phyloP scores from a whole-genome alignment of 208 protist species.

The Acanthamoeba sp. region DNA sequence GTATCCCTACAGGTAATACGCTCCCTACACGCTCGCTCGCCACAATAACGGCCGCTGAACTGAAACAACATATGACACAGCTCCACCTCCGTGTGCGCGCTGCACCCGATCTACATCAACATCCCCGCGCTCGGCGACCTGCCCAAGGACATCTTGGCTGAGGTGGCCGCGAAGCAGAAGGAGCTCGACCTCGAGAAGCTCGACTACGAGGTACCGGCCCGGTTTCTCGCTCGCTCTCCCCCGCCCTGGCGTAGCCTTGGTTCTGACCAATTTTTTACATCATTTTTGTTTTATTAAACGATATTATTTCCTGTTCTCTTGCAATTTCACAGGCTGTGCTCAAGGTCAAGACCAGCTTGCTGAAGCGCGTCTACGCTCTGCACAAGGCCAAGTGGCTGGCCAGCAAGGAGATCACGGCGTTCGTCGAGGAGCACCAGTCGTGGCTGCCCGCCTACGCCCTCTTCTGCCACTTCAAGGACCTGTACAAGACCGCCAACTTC shows the following conservation, averaged over 20 bases:
- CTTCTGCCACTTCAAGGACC: constrained; percentile 84
- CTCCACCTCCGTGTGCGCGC: constrained; percentile 87
- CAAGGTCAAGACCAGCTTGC: constrained; percentile 37
- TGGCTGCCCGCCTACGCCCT: constrained; percentile 89
- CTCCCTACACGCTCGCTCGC: no score
- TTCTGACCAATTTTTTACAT: neutral
- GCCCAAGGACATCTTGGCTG: constrained; percentile 77
- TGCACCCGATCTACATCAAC: constrained; percentile 91
- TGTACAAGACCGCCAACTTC: constrained; percentile 82
- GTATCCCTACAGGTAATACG: constrained; percentile 88
- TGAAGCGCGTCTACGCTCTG: constrained; percentile 49
- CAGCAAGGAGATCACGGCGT: constrained; percentile 74
- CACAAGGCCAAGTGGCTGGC: constrained; percentile 62
- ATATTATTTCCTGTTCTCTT: no score
- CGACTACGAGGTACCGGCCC: constrained; percentile 83
- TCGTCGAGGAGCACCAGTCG: constrained; percentile 78
- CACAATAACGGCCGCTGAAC: no score
- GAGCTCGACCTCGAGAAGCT: constrained; percentile 80
- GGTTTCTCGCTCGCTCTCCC: neutral
- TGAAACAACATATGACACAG: constrained; percentile 8
- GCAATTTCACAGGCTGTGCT: constrained; percentile 1
- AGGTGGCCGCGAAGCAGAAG: constrained; percentile 62
- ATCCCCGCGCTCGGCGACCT: constrained; percentile 76
- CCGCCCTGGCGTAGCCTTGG: neutral
- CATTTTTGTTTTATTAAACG: neutral